Base-by-base conservation (phyloP, 176 grass and related monocot species). In the Melocanna baccifera region DNA sequence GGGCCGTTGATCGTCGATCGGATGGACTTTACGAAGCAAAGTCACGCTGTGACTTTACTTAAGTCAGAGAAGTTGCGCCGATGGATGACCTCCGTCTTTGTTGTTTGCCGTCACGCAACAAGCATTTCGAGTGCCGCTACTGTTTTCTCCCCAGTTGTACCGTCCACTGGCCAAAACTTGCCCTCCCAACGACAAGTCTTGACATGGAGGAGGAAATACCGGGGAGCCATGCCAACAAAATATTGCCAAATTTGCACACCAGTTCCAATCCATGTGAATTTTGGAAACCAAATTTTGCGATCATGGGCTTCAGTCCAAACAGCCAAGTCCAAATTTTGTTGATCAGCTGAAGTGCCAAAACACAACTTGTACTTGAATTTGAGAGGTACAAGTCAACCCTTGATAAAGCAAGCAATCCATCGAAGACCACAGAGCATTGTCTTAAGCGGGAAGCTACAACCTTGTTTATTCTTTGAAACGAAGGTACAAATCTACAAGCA, bases 391-490 rank as follows among this genome's bases (percentile, higher is more conserved):
- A 19, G 45, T 14, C 0, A 71, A 7, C 48, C 5, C 15, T 22
- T 29, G 12, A 40, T 65, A 13, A 80, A 66, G 18, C 45, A 52
- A 73, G 11, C 37, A 43, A 73, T 6, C 56, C 29, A 36, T 11
- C 29, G 10, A 52, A 50, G 30, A 20, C 19, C 12, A 67, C 45
- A 53, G 4, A 53, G 4, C 20, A 67, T 55, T 62, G 57, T 36
- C 25, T 43, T 39, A 10, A 57, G 36, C 25, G 6, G 20, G 43
- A 82, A 47, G 46, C 45, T 12, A 72, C n/a, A 37, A 15, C 28
- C 55, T 62, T 62, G 23, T 66, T 40, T 83, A 48, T 72, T 77
- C 53, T 26, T 53, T 77, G 36, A 66, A 76, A 69, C 78, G 53
- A 81, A 63, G 47, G 26, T 40, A 75, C 70, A 68, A 2, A 80